Base-by-base conservation (phyloP, 495 filamentous ascomycete species). In the Trichoderma reesei region DNA sequence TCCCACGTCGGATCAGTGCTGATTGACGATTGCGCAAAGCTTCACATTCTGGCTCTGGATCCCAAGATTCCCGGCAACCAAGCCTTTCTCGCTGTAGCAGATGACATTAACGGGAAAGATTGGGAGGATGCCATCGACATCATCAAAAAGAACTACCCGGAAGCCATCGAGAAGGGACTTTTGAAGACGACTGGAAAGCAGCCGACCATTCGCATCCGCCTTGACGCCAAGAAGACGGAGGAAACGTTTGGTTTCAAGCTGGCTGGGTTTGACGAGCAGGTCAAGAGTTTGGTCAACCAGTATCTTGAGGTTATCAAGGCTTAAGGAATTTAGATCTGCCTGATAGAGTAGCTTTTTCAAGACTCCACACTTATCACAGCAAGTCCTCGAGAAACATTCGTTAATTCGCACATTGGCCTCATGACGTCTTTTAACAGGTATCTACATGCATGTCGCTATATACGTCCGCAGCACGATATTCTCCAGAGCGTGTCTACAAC, bases 231-330 rank as follows among this genome's bases (percentile, higher is more conserved):
- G 54, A 44, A 72, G 5, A 79, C 79, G 11, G 76, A 81, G 64
- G 70, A 72, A 38, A 71, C 70, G 3, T 80, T 85, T 69, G 80
- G 80, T 5, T 77, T 80, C 71, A 68, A 74, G 59, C 79, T 80
- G 64, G 62, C 65, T 18, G 67, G 68, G 31, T 82, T 79, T 67
- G 75, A 79, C 67, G 77, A 83, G 65, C 44, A 48, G 8, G 44
- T 48, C 8, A 48, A 48, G 44, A 48, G n/a, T 8, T 20, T 48
- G 14, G 44, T 48, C 16, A 48, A 20, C 44, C 44, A 48, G 44
- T 48, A 18, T n/a, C 4, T 48, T 20, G 14, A 26, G 44, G 44
- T 48, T 26, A 5, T 18, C 5, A 18, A 18, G 5, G 44, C 44
- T 5, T 48, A 20, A 26, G 26, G 26, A 26, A 26, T 0, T 1